Evolutionary conservation across 768 basidiomycete species (phyloP).

Genomic region (Agaricus blazei): DNA sequence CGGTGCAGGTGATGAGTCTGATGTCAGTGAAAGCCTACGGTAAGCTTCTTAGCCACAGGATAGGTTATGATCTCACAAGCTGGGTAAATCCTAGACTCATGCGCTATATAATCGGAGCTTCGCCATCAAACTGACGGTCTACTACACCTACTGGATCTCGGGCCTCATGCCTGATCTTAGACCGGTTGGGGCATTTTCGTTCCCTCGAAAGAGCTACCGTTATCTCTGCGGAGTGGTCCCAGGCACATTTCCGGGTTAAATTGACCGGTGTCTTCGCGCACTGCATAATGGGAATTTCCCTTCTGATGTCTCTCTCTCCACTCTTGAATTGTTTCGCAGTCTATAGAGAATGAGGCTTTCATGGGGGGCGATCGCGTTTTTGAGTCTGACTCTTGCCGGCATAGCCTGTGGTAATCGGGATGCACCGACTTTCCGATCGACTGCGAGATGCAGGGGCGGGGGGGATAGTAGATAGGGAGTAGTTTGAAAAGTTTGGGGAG

Average conservation of each 20-base stretch:
- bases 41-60: conserved; percentile 6
- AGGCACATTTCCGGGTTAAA: conserved; percentile 1
- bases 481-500: conserved; percentile 6
- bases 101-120: background rate
- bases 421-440: background rate
- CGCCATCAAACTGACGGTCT: conserved; percentile 6
- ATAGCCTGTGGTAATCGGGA: background rate
- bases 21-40: conserved; percentile 8
- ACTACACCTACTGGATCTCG: conserved; percentile 1
- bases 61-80: conserved; percentile 9
- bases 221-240: background rate
- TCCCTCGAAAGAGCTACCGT: background rate
- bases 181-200: background rate
- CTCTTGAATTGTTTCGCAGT: background rate
- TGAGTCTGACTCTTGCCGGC: background rate
- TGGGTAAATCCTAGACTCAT: conserved; percentile 4
- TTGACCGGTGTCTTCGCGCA: background rate
- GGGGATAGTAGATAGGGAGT: background rate
- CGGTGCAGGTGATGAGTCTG: conserved; percentile 3
- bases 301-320: background rate
- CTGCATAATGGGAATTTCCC: background rate
- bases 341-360: background rate
- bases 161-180: conserved; percentile 1
- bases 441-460: background rate
- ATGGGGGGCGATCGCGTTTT: background rate